These are phyloP conservation scores for Crithidia expoeki DNA, from an alignment of 208 protist species.

Conservation along the genomic window DNA sequence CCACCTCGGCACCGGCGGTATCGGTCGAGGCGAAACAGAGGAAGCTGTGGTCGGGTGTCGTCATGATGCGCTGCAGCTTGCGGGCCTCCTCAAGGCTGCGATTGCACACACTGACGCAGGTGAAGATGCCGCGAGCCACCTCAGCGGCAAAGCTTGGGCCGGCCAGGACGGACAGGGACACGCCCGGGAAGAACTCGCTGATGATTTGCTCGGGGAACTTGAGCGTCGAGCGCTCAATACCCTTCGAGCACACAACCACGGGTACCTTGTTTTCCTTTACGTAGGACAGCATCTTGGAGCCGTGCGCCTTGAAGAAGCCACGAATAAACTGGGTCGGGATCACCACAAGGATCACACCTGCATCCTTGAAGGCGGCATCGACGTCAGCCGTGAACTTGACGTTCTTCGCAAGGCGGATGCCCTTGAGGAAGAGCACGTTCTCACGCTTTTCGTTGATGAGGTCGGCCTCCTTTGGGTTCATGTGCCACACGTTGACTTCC, in stretches of 20 bases:
- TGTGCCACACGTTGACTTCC: conserved; percentile 74
- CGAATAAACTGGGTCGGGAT: conserved; percentile 89
- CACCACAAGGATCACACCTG: conserved; percentile 78
- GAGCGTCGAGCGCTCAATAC: conserved; percentile 79
- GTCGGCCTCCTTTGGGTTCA: conserved; percentile 58
- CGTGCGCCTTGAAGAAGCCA: conserved; percentile 65
- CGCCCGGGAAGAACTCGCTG: conserved; percentile 60
- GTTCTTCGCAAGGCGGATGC: conserved; percentile 54
- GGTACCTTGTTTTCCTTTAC: conserved; percentile 48
- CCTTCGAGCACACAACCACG: conserved; percentile 78
- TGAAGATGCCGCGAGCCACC: conserved; percentile 75
- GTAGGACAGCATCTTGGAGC: conserved; percentile 36
- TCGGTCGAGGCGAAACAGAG: conserved; percentile 83
- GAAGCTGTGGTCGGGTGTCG: conserved; percentile 65
- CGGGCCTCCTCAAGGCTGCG: neutral
- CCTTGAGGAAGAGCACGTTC: conserved; percentile 84
- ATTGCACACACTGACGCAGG: conserved; percentile 23
- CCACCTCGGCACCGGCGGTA: conserved; percentile 83
- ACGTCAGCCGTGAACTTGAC: conserved; percentile 64
- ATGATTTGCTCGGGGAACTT: conserved; percentile 83
- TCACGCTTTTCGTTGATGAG: conserved; percentile 69
- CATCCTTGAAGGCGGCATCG: conserved; percentile 42
- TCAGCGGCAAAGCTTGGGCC: conserved; percentile 90
- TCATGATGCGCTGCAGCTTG: conserved; percentile 53
- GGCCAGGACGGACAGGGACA: conserved; percentile 66